phyloP scores from a whole-genome alignment of 768 basidiomycete genomes.

The Auriscalpium microsporum region DNA sequence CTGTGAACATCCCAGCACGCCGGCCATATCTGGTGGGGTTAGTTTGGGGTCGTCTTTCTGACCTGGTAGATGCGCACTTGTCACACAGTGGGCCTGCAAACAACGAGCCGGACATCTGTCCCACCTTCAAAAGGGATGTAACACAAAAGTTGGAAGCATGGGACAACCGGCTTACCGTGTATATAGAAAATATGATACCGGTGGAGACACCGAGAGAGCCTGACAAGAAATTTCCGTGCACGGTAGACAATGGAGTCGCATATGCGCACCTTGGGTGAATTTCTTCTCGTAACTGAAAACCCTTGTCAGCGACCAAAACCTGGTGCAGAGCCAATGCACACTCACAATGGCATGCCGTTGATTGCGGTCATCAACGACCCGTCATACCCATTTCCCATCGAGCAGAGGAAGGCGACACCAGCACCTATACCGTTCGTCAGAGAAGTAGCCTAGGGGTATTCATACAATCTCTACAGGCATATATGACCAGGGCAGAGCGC shows the following conservation, averaged over 20 bases:
- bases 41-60: not conserved
- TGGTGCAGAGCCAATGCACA: not conserved
- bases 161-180: not conserved
- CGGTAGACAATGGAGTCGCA: not conserved
- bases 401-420: not conserved
- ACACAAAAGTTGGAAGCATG: no score
- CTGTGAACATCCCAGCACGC: slow-evolving; percentile 1
- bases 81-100: slow-evolving; percentile 1
- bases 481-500: not conserved
- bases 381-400: not conserved
- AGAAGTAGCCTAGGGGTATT: not conserved
- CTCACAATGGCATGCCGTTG: slow-evolving; percentile 3
- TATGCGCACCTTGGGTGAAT: not conserved
- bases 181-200: slow-evolving; percentile 1
- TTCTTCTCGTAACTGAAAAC: not conserved
- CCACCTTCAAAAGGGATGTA: not conserved
- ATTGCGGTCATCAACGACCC: slow-evolving; percentile 2
- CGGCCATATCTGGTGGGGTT: not conserved
- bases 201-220: not conserved
- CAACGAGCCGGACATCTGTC: not conserved
- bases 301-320: not conserved
- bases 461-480: not conserved
- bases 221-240: not conserved
- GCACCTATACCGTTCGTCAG: not conserved
- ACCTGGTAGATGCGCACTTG: not conserved